Evolutionary conservation across 2,329 filamentous ascomycete species (phyloP).

Genomic region (Tolypocladium album): DNA sequence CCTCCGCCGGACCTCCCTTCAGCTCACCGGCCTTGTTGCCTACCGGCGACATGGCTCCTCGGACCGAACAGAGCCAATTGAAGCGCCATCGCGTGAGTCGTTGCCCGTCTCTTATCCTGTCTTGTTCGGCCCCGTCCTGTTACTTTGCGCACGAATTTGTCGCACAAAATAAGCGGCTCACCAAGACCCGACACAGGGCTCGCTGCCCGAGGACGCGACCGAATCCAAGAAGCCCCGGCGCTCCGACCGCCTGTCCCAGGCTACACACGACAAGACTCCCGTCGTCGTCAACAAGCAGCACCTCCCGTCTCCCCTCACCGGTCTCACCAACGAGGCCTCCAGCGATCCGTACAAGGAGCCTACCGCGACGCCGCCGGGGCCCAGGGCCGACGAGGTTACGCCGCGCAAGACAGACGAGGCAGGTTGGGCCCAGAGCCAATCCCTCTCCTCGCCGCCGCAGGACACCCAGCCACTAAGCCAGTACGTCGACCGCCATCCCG

Average conservation of each 20-base stretch:
- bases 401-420: conserved; percentile 40
- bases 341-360: conserved; percentile 53
- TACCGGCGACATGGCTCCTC: conserved; percentile 41
- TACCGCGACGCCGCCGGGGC: conserved; percentile 59
- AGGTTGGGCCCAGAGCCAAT: conserved; percentile 29
- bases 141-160: conserved; percentile 3
- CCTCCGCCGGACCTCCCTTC: neutral
- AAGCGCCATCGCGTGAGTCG: conserved; percentile 65
- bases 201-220: conserved; percentile 49
- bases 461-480: conserved; percentile 55
- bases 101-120: neutral
- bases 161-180: conserved; percentile 11
- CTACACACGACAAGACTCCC: conserved; percentile 42
- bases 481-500: conserved; percentile 60
- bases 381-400: conserved; percentile 42
- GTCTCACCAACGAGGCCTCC: conserved; percentile 44
- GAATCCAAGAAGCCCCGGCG: conserved; percentile 78
- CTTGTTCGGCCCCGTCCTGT: conserved; percentile 9
- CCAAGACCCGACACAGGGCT: conserved; percentile 39
- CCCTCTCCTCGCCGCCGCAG: conserved; percentile 51
- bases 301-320: conserved; percentile 72
- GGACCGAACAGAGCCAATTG: conserved; percentile 68
- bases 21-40: too few species aligned
- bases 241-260: conserved; percentile 58
- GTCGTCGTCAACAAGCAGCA: conserved; percentile 52